phyloP scores from a whole-genome alignment of 495 filamentous ascomycete genomes.

The Aspergillus baeticus region DNA sequence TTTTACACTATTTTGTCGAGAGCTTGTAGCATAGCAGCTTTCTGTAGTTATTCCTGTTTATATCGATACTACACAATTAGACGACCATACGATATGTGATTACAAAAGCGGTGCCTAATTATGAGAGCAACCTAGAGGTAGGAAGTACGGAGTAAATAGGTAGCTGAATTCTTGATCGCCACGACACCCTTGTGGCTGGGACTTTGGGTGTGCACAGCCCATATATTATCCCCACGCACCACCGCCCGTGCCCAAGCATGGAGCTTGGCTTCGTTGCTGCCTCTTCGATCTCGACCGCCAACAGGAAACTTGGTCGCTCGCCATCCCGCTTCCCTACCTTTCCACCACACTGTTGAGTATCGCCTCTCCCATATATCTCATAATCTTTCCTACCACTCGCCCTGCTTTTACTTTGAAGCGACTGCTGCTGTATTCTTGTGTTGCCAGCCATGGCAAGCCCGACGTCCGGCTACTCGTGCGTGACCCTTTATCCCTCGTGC shows the following conservation, averaged over 20 bases:
- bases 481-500: conserved; percentile 27
- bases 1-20: conserved; percentile 10
- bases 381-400: conserved; percentile 11
- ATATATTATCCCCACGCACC: conserved; percentile 9
- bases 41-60: conserved; percentile 36
- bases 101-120: not conserved
- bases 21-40: conserved; percentile 39
- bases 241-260: conserved; percentile 8
- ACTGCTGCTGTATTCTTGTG: conserved; percentile 15
- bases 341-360: not conserved
- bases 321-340: conserved; percentile 11
- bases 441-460: conserved; percentile 50
- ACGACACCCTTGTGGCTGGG: not conserved
- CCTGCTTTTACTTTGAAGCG: conserved; percentile 19
- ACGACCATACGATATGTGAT: not conserved
- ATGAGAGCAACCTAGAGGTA: conserved; percentile 2
- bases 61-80: not conserved
- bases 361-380: conserved; percentile 3
- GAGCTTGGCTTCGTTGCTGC: conserved; percentile 16
- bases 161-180: not conserved
- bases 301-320: conserved; percentile 15
- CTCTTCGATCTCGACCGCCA: conserved; percentile 3
- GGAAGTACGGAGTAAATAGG: not conserved
- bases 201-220: not conserved
- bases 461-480: conserved; percentile 46